phyloP scores from a whole-genome alignment of 2,329 filamentous ascomycete genomes.

The Trichophyton simii region DNA sequence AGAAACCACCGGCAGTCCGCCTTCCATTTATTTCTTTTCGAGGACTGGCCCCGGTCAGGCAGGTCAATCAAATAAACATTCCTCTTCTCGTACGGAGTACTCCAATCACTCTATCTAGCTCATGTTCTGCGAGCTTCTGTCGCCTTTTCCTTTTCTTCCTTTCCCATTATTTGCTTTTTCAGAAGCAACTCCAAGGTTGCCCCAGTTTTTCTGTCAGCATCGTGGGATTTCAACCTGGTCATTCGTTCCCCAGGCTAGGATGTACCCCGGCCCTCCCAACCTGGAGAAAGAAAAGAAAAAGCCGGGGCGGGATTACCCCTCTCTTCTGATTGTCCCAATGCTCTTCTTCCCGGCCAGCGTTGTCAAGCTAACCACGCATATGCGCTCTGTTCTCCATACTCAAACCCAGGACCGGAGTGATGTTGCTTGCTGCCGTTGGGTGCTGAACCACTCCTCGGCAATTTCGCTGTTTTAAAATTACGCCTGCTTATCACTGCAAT shows the following conservation, averaged over 20 bases:
- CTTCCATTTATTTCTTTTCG: background rate
- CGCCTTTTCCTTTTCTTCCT: background rate
- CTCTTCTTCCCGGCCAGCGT: background rate
- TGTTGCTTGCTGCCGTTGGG: background rate
- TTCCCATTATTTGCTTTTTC: background rate
- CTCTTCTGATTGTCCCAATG: background rate
- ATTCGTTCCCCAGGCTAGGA: constrained; percentile 5
- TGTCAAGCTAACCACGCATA: background rate
- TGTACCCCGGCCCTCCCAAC: background rate
- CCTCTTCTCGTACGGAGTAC: background rate
- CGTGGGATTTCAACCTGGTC: constrained; percentile 1
- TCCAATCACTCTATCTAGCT: background rate
- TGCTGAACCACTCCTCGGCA: too few relatives aligned
- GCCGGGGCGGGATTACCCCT: constrained; percentile 3
- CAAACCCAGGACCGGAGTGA: background rate
- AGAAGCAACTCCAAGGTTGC: background rate
- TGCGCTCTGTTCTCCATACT: background rate
- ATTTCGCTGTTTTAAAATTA: background rate
- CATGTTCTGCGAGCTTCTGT: constrained; percentile 2
- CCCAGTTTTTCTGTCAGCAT: constrained; percentile 1
- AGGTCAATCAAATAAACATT: constrained; percentile 4
- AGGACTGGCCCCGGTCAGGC: background rate
- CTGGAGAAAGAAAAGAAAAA: constrained; percentile 2
- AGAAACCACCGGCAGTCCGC: background rate
- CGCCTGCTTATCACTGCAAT: background rate